A percentile compares a stretch with the other conserved stretches of the same genome.
Conservation (phyloP, 1,284 basidiomycete species). For the Pyrrhoderma lamaoense region DNA sequence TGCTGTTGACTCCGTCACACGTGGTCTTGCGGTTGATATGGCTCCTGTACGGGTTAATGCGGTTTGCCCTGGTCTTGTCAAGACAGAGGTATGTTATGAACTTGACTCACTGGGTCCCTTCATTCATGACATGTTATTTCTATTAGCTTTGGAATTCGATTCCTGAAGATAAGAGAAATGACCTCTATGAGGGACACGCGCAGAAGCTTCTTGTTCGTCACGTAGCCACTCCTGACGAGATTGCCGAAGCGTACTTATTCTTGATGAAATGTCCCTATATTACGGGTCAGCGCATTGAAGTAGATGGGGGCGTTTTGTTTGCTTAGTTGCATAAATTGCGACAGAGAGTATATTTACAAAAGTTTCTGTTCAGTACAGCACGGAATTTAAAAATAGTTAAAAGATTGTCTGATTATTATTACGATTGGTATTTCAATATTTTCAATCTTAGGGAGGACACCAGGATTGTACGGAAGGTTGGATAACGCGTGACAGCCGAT, state of each 20-base stretch:
- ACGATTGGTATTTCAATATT: too few species aligned
- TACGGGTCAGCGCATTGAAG: conserved; percentile 21
- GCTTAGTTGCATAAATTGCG: background rate
- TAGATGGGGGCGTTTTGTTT: conserved; percentile 19
- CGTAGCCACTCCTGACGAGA: conserved; percentile 20
- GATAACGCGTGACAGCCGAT: too few species aligned
- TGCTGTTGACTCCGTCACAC: conserved; percentile 20
- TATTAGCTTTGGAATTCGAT: conserved; percentile 20
- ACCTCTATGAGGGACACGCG: conserved; percentile 14
- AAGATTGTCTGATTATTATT: too few species aligned
- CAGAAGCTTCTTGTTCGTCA: conserved; percentile 19
- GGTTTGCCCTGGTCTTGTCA: conserved; percentile 20
- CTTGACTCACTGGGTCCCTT: background rate
- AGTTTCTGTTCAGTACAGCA: too few species aligned
- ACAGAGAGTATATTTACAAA: too few species aligned
- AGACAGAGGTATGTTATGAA: conserved; percentile 13
- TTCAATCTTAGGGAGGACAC: too few species aligned
- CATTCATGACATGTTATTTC: background rate
- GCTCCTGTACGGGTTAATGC: conserved; percentile 22
- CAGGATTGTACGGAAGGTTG: too few species aligned
- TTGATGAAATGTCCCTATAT: conserved; percentile 24
- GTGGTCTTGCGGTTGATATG: conserved; percentile 22
- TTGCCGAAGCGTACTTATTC: conserved; percentile 23
- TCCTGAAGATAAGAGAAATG: conserved; percentile 10
- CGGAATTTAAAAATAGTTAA: too few species aligned